These are phyloP conservation scores for Pisolithus thermaeus DNA, from an alignment of 1,284 basidiomycete genomes.

Conservation along the genomic window DNA sequence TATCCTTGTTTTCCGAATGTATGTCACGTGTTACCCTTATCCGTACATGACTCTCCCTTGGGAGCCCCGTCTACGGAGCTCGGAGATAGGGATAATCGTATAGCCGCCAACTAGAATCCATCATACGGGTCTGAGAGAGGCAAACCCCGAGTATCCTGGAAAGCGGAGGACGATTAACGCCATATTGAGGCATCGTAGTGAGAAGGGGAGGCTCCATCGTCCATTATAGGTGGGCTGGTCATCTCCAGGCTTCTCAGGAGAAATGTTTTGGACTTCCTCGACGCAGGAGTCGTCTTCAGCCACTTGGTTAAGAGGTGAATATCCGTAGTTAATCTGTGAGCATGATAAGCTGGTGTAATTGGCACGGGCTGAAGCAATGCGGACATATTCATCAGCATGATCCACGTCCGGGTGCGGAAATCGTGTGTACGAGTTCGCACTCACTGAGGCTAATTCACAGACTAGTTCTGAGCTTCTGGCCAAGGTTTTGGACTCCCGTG, in stretches of 20 bases:
- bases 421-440: constrained; percentile 99
- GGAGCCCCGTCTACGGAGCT: neutral
- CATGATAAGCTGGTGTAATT: constrained; percentile 5
- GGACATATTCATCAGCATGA: constrained; percentile 98
- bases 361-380: constrained; percentile 89
- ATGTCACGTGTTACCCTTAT: too few species aligned
- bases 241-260: neutral
- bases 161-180: constrained; percentile 16
- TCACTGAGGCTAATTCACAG: too few species aligned
- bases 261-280: constrained; percentile 17
- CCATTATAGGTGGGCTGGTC: constrained; percentile 3
- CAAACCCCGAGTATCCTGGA: constrained; percentile 21
- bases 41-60: too few species aligned
- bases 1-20: too few species aligned
- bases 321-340: constrained; percentile 14
- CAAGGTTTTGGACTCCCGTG: too few species aligned
- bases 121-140: constrained; percentile 26
- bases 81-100: neutral
- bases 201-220: neutral
- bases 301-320: constrained; percentile 8
- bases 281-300: constrained; percentile 6
- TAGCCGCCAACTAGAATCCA: constrained; percentile 17
- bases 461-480: too few species aligned
- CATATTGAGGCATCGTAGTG: constrained; percentile 10
- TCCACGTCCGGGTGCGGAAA: constrained; percentile 99